phyloP scores from a whole-genome alignment of 768 basidiomycete genomes.

The Naganishia onofrii region DNA sequence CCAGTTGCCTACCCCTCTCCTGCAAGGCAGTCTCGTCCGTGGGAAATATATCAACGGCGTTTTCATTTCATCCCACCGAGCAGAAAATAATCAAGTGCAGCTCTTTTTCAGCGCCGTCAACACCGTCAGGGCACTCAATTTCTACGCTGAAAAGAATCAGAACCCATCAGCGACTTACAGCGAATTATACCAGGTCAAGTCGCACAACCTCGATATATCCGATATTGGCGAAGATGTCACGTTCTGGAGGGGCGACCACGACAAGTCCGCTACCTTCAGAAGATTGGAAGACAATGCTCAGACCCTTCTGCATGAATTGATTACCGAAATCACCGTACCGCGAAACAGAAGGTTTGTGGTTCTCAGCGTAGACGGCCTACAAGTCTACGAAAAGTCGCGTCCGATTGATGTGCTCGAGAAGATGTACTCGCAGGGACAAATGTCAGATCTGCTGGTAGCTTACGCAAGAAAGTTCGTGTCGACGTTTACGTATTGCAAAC shows the following conservation, averaged over 20 bases:
- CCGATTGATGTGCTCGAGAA: constrained; percentile 75
- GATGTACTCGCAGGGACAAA: constrained; percentile 65
- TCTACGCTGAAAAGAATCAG: constrained; percentile 20
- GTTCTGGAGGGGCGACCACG: constrained; percentile 14
- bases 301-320: constrained; percentile 59
- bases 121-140: constrained; percentile 22
- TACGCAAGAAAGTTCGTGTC: constrained; percentile 18
- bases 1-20: constrained; percentile 1
- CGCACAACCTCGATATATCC: background rate
- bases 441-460: constrained; percentile 62
- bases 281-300: constrained; percentile 10
- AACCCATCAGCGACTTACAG: constrained; percentile 10
- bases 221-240: constrained; percentile 20
- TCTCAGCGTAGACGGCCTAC: constrained; percentile 77
- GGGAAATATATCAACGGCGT: constrained; percentile 21
- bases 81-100: constrained; percentile 9
- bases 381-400: constrained; percentile 73
- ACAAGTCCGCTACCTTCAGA: constrained; percentile 6
- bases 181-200: constrained; percentile 3
- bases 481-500: background rate
- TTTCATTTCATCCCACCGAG: constrained; percentile 11
- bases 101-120: constrained; percentile 21
- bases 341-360: constrained; percentile 74
- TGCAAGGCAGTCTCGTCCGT: constrained; percentile 13
- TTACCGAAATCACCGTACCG: constrained; percentile 71